Evolutionary conservation across 352 stramenopile genomes (phyloP), one percentile per base, ranked within the genome.

Genomic region (Phytophthora idaei): DNA sequence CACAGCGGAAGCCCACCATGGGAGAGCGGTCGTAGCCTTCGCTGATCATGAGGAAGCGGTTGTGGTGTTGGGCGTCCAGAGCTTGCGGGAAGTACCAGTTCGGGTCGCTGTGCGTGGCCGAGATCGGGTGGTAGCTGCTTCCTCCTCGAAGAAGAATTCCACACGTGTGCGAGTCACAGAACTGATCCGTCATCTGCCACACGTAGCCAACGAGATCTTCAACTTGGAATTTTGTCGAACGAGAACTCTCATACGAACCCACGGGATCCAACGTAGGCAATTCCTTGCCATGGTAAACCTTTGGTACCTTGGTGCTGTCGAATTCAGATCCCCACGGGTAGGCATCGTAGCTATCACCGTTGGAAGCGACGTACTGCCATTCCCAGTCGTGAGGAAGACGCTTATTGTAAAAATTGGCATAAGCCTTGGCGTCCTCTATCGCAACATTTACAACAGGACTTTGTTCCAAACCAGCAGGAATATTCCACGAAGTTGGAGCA

Each of bases 51-150:
- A 96, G 74, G 48, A 91, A 90, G 4, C 80, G 80, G 50, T 93
- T 92, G 67, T 96, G 87, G 61, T 94, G 66, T 21, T 82, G 78
- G 8, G 77, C 55, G 28, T 77, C 57, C 25, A 87, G 57, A 50
- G 85, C 81, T 60, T 91, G 80, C 6, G 85, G 89, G 52, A 95
- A 95, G 64, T 96, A 96, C 89, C 89, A 96, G 68, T 93, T 93
- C 11, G 87, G 84, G 47, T 94, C 89, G 27, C 68, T 80, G 9
- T 86, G 73, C 1, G 83, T 93, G 7, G 85, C 85, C 11, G 85
- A 73, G 11, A 93, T 68, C 1, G 87, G 85, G 14, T 81, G 68
- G 49, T 93, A 96, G 54, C 68, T 88, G 59, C 83, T 94, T 41
- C 89, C 85, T 28, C 87, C 87, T 41, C 87, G 87, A 39, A 96